Base-by-base conservation (phyloP, 257 asterid genomes). In the Petrea volubilis region DNA sequence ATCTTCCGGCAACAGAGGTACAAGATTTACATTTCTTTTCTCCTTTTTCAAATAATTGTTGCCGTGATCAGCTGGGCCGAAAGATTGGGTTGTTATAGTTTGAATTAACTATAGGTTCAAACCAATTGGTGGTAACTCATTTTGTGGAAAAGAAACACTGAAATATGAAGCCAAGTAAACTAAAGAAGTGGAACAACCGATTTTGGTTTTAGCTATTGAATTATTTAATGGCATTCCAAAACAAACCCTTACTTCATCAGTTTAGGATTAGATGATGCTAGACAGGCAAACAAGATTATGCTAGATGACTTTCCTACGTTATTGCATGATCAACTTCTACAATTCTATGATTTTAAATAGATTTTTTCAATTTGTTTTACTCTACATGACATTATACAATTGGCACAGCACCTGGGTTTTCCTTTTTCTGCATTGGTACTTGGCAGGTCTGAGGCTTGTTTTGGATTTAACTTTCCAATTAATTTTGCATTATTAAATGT, bases 1-100 rank as follows among this genome's bases (percentile, higher is more conserved):
- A 67, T 41, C 83, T 43, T 66, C 68, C 3, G 79, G 77, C 66
- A 67, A 76, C 50, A 76, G 77, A 78, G 90, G 87, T 81, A 81
- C 70, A 49, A 61, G n/a, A 62, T 41, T 64, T 31, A 28, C 28
- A 18, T 18, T 44, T 25, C 18, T 28, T n/a, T 29, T 2, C 41
- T 43, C 7, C n/a, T n/a, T n/a, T n/a, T n/a, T n/a, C 18, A 18
- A 2, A n/a, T 46, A 12, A 11, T 4, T 55, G 51, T 12, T 15
- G 21, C 2, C 2, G 28, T 17, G n/a, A 7, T 38, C 44, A 5
- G 21, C 41, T 29, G 60, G 31, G 46, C 38, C 25, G 17, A 3
- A 40, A 33, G 47, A 47, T n/a, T 46, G 43, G 25, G 27, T 0
- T 18, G 13, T 23, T 7, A n/a, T 33, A 14, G 50, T 3, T 2